A percentile compares a stretch with the other conserved stretches of the same genome.
Evolutionary conservation across 192 early-diverging fungal species (phyloP).

Genomic region (Funneliformis geosporum): DNA sequence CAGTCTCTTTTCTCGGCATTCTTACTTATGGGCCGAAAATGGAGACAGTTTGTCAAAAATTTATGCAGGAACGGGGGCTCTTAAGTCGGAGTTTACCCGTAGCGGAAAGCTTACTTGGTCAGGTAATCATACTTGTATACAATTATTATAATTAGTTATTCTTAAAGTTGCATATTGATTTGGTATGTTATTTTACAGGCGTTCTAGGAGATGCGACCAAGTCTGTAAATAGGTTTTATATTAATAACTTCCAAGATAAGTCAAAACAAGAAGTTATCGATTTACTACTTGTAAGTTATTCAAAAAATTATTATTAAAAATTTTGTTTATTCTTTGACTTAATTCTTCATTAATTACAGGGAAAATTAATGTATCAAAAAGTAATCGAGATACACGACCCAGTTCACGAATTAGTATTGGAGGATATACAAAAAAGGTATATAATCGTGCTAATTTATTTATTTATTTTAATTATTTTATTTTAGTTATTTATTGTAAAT

Average conservation of each 20-base stretch:
- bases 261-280: constrained; percentile 93
- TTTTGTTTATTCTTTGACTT: background rate
- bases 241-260: constrained; percentile 96
- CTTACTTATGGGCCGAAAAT: constrained; percentile 80
- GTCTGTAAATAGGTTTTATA: constrained; percentile 89
- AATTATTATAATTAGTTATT: background rate
- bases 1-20: constrained; percentile 48
- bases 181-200: constrained; percentile 47
- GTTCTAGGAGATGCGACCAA: constrained; percentile 92
- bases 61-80: constrained; percentile 96
- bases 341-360: constrained; percentile 36
- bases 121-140: constrained; percentile 36
- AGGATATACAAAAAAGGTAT: constrained; percentile 40
- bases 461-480: constrained; percentile 26
- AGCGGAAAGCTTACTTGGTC: constrained; percentile 85
- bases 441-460: background rate
- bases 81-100: constrained; percentile 87
- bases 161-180: background rate
- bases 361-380: constrained; percentile 51
- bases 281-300: constrained; percentile 64
- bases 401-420: constrained; percentile 47
- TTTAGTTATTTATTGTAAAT: background rate
- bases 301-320: background rate
- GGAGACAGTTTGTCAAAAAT: constrained; percentile 90
- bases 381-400: constrained; percentile 55